These are phyloP conservation scores for Pseudogymnoascus sp. DNA, from an alignment of 2,329 filamentous ascomycete species.

Conservation along the genomic window DNA sequence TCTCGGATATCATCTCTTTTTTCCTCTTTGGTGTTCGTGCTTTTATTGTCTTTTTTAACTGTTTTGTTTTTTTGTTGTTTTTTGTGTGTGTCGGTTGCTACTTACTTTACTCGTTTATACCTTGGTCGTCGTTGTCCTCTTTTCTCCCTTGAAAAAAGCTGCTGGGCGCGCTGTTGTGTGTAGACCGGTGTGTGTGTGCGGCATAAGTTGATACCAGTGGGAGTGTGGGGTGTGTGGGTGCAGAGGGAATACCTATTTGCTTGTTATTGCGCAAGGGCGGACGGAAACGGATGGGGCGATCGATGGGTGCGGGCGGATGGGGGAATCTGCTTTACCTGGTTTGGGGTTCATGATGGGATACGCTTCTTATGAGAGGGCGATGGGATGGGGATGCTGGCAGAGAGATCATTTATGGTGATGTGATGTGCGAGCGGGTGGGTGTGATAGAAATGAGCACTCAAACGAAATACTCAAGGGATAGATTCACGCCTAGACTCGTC, in stretches of 20 bases:
- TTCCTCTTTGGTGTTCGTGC: background rate
- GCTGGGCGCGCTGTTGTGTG: background rate
- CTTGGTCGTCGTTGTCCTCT: background rate
- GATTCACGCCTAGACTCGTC: constrained; percentile 1
- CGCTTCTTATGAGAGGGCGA: constrained; percentile 4
- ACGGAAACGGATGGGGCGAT: background rate
- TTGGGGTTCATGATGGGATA: background rate
- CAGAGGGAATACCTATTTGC: constrained; percentile 6
- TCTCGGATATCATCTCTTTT: constrained; percentile 4
- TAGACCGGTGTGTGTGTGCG: background rate
- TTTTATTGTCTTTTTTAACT: background rate
- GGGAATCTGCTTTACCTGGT: background rate
- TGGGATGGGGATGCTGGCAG: background rate
- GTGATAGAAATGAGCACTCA: background rate
- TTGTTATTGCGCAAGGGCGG: background rate
- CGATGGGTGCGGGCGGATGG: background rate
- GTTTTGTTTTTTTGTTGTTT: background rate
- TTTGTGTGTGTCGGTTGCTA: background rate
- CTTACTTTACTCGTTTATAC: background rate
- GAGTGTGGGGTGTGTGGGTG: background rate
- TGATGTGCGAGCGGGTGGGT: background rate
- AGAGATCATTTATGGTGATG: background rate
- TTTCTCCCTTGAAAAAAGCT: too few relatives aligned
- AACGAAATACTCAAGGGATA: background rate
- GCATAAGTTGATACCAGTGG: constrained; percentile 3